A percentile compares a stretch with the other conserved stretches of the same genome.
Conservation (phyloP, 2,329 filamentous ascomycete species). For the Pseudogymnoascus sp. region DNA sequence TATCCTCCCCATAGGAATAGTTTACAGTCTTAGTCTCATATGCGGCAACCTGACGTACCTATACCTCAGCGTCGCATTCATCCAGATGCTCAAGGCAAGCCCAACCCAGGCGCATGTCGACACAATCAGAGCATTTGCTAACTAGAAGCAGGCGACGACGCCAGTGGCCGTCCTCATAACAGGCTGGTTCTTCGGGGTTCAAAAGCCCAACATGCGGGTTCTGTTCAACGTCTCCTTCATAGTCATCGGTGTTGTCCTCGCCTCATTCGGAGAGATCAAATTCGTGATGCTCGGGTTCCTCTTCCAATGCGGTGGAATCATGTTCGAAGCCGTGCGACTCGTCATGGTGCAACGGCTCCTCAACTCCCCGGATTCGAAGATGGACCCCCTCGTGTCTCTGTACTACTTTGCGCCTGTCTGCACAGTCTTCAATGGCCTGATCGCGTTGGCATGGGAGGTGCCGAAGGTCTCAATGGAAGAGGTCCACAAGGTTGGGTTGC, state of each 20-base stretch:
- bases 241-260: conserved; percentile 87
- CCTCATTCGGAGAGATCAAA: conserved; percentile 90
- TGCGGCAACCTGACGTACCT: conserved; percentile 94
- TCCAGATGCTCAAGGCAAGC: conserved; percentile 95
- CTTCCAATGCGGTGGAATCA: conserved; percentile 68
- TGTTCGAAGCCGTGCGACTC: conserved; percentile 74
- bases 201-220: conserved; percentile 70
- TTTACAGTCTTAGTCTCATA: conserved; percentile 93
- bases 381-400: conserved; percentile 80
- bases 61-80: conserved; percentile 91
- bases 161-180: conserved; percentile 87
- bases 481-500: conserved; percentile 63
- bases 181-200: conserved; percentile 76
- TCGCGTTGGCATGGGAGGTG: conserved; percentile 66
- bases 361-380: conserved; percentile 79
- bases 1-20: conserved; percentile 88
- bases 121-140: conserved; percentile 8
- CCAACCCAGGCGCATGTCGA: conserved; percentile 9
- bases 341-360: conserved; percentile 79
- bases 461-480: conserved; percentile 61
- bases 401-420: conserved; percentile 87
- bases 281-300: conserved; percentile 76
- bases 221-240: conserved; percentile 92
- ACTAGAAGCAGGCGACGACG: conserved; percentile 63
- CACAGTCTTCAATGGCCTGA: conserved; percentile 68